Evolutionary conservation across 306 rosid species (phyloP).

Genomic region (Lathyrus aphaca): DNA sequence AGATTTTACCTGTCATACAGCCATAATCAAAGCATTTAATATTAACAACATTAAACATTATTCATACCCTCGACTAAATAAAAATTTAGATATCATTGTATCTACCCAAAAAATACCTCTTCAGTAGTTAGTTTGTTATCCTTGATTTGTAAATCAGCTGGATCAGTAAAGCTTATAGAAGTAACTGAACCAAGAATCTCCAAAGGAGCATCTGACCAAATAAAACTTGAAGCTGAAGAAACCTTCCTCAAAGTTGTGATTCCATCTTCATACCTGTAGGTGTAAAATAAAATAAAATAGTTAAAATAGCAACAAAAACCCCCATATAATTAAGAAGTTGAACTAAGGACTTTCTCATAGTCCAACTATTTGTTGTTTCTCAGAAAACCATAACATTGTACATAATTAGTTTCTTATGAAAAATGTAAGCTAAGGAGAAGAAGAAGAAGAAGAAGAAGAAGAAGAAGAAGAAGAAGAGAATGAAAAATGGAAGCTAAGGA

Average conservation of each 20-base stretch:
- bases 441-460: no score
- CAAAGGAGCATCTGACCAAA: no score
- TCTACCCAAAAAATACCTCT: conserved; percentile 59
- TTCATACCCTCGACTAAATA: conserved; percentile 2
- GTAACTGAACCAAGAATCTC: no score
- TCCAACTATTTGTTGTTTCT: not conserved
- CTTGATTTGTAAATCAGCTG: no score
- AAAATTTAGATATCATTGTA: not conserved
- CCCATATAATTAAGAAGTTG: not conserved
- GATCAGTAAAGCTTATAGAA: no score
- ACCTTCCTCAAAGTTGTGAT: no score
- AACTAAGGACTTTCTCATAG: not conserved
- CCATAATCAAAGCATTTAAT: conserved; percentile 25
- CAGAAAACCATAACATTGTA: not conserved
- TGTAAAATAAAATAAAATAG: conserved; percentile 37
- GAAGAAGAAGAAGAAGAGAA: no score
- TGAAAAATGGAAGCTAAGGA: no score
- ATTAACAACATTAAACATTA: not conserved
- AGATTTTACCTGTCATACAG: conserved; percentile 68
- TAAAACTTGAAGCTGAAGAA: no score
- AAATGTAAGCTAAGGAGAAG: no score
- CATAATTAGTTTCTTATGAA: not conserved
- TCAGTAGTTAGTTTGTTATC: no score
- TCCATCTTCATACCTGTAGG: no score
- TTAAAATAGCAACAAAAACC: conserved; percentile 35